Evolutionary conservation across 2,329 filamentous ascomycete species (phyloP), one percentile per base, ranked within the genome.

Genomic region (Claviceps arundinis): DNA sequence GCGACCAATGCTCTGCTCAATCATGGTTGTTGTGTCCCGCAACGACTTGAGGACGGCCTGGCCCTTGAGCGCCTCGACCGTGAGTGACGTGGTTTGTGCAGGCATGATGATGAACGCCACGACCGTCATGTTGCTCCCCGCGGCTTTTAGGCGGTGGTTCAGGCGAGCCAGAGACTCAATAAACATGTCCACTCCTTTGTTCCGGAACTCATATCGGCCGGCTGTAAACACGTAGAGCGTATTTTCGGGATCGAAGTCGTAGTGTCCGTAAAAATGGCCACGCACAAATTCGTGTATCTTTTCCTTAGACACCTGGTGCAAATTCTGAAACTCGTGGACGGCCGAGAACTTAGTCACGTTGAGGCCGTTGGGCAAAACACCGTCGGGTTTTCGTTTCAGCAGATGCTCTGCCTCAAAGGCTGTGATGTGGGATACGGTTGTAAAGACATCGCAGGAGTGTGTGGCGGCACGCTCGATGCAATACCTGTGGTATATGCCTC

Each of bases 141-240:
- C 71, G 50, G 71, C 71, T 78, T 97, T 97, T 64, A 98, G 81
- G 41, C 86, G 81, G 73, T 97, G 90, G 71, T 98, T 98, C 62
- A 98, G 73, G 44, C 93, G 87, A 30, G 93, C 93, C 56, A 98
- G 74, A 3, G 90, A 93, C 70, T 98, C 93, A 60, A 98, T 95
- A 69, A 97, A 98, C 93, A 98, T 97, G 69, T 98, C 93, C 9
- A 96, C 91, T 64, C 93, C 93, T 72, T 98, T 98, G 66, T 98
- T 98, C 58, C 93, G 78, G 77, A 91, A 98, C 69, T 98, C 93
- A 64, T 98, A 98, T 56, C 93, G 86, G 55, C 93, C 93, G 6
- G 93, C 87, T 3, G 90, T 98, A 75, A 98, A 98, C 71, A 97
- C 85, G 71, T 96, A 98, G 38, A 98, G 79, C 0, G 93, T 98